Conservation (phyloP, 2,329 filamentous ascomycete genomes). For the Penicillium nordicum region DNA sequence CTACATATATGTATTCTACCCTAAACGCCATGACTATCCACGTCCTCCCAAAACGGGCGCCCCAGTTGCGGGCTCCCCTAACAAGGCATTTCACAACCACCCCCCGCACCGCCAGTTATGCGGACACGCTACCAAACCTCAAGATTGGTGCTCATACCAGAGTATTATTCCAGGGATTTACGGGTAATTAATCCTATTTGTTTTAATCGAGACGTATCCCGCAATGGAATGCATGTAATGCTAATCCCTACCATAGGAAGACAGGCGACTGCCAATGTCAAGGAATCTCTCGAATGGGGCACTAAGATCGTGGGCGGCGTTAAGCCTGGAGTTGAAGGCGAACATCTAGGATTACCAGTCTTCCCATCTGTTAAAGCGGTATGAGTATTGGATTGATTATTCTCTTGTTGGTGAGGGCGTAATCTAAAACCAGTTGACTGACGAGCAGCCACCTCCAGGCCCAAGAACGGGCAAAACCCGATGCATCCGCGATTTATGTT, state of each 20-base stretch:
- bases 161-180: slow-evolving; percentile 70
- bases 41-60: slow-evolving; percentile 21
- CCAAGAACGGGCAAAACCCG: slow-evolving; percentile 66
- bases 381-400: neutral
- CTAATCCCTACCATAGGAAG: slow-evolving; percentile 26
- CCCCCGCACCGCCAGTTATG: slow-evolving; percentile 42
- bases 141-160: slow-evolving; percentile 64
- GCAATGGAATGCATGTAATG: neutral
- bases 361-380: slow-evolving; percentile 64
- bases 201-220: too few relatives aligned
- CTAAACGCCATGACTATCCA: slow-evolving; percentile 19
- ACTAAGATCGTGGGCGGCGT: slow-evolving; percentile 78
- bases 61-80: slow-evolving; percentile 8
- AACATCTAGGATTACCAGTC: slow-evolving; percentile 70
- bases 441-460: slow-evolving; percentile 45
- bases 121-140: slow-evolving; percentile 62
- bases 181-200: slow-evolving; percentile 43
- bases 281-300: slow-evolving; percentile 72
- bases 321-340: slow-evolving; percentile 65
- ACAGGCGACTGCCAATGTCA: slow-evolving; percentile 67
- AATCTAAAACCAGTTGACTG: neutral
- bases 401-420: neutral
- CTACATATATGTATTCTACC: neutral
- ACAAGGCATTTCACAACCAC: slow-evolving; percentile 34
- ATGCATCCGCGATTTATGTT: slow-evolving; percentile 77